These are phyloP conservation scores for Stagonosporopsis chrysanthemi DNA, from an alignment of 2,329 filamentous ascomycete genomes.

Conservation along the genomic window DNA sequence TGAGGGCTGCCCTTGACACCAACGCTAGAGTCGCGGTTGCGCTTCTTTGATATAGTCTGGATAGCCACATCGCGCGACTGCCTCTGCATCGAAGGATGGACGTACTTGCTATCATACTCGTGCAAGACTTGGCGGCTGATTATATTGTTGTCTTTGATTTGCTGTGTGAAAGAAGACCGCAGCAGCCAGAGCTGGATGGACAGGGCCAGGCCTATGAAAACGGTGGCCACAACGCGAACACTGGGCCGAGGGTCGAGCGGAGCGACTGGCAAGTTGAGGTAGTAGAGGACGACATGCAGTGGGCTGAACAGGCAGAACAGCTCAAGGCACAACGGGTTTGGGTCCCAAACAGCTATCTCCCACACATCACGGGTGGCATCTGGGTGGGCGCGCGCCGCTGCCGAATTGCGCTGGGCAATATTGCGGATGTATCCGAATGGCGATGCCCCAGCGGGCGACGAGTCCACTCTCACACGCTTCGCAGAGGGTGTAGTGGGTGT, in stretches of 20 bases:
- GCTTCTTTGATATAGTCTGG: conserved; percentile 65
- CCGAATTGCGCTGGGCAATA: conserved; percentile 69
- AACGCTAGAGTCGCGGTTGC: conserved; percentile 46
- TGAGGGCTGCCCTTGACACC: conserved; percentile 52
- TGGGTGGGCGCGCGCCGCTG: conserved; percentile 84
- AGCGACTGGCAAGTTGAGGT: conserved; percentile 81
- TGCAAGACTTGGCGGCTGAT: conserved; percentile 92
- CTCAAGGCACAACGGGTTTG: conserved; percentile 79
- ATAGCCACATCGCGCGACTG: conserved; percentile 80
- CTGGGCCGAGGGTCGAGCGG: conserved; percentile 81
- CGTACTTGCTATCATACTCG: conserved; percentile 96
- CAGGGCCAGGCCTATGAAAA: conserved; percentile 77
- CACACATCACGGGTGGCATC: conserved; percentile 86
- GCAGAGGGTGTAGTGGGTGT: conserved; percentile 82
- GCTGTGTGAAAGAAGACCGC: conserved; percentile 77
- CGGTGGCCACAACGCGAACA: conserved; percentile 81
- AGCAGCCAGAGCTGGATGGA: conserved; percentile 79
- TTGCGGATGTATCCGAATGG: conserved; percentile 78
- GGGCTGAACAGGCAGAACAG: conserved; percentile 93
- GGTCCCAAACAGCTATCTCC: conserved; percentile 95
- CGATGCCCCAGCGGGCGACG: conserved; percentile 77
- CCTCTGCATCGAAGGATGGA: conserved; percentile 86
- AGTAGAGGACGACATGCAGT: conserved; percentile 89
- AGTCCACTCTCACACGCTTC: conserved; percentile 86
- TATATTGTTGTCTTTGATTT: conserved; percentile 81